These are phyloP conservation scores for Grigorovia yakushimaensis DNA, from an alignment of 805 yeast genomes.

Conservation along the genomic window DNA sequence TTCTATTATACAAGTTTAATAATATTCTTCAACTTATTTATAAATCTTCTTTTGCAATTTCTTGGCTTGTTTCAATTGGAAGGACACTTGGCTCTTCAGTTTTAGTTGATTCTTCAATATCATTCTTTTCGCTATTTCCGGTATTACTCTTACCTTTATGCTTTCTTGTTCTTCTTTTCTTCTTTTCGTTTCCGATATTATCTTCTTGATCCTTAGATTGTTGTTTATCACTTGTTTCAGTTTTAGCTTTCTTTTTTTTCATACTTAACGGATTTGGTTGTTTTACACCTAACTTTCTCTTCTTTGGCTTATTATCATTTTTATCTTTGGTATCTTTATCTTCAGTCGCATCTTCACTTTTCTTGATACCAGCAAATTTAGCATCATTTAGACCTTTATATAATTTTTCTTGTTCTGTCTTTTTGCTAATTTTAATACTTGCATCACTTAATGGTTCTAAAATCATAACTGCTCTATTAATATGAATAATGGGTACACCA, in stretches of 20 bases:
- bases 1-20: too few relatives aligned
- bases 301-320: constrained; percentile 41
- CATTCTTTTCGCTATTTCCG: not conserved
- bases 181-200: not conserved
- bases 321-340: constrained; percentile 25
- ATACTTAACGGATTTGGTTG: constrained; percentile 88
- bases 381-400: constrained; percentile 69
- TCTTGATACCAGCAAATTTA: constrained; percentile 38
- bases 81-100: too few relatives aligned
- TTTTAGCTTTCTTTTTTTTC: constrained; percentile 52
- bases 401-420: constrained; percentile 57
- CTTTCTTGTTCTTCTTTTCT: constrained; percentile 16
- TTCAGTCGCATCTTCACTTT: constrained; percentile 14
- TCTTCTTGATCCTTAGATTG: constrained; percentile 1
- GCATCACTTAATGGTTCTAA: constrained; percentile 87
- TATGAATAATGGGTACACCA: constrained; percentile 81
- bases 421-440: constrained; percentile 40
- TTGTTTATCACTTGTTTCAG: not conserved
- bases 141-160: constrained; percentile 8
- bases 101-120: not conserved
- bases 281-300: constrained; percentile 54
- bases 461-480: constrained; percentile 87
- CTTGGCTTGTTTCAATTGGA: not conserved
- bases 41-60: not conserved
- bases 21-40: too few relatives aligned